phyloP scores from a whole-genome alignment of 139 green algal genomes.

The Chlorella sorokiniana region DNA sequence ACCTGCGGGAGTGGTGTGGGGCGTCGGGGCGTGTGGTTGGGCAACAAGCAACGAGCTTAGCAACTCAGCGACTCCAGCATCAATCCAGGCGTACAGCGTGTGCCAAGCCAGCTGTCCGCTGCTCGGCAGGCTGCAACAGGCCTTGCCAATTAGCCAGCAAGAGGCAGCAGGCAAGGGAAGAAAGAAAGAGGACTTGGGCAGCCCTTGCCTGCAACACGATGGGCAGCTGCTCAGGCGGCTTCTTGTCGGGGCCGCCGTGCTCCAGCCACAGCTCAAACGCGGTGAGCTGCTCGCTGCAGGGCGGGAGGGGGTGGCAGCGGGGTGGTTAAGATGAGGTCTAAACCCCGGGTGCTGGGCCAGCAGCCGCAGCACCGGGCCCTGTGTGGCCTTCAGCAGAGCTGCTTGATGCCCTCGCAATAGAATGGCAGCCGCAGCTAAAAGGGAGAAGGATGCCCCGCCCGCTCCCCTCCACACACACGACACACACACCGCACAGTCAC shows the following conservation, averaged over 20 bases:
- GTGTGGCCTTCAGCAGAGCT: too few relatives aligned
- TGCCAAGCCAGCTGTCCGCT: too few relatives aligned
- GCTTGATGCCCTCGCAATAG: too few relatives aligned
- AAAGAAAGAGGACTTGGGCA: neutral
- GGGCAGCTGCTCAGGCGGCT: constrained; percentile 96
- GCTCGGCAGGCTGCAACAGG: too few relatives aligned
- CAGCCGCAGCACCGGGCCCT: too few relatives aligned
- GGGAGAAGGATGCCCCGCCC: too few relatives aligned
- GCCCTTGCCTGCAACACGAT: constrained; percentile 93
- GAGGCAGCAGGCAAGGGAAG: neutral
- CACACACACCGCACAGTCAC: too few relatives aligned
- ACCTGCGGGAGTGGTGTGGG: constrained; percentile 63
- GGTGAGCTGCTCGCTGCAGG: constrained; percentile 91
- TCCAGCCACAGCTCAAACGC: constrained; percentile 98
- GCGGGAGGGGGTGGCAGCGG: neutral
- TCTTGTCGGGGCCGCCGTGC: constrained; percentile 80
- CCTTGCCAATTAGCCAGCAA: neutral
- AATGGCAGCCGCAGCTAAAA: too few relatives aligned
- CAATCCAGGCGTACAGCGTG: too few relatives aligned
- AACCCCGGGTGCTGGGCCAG: neutral
- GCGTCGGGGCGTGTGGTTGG: too few relatives aligned
- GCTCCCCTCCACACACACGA: too few relatives aligned
- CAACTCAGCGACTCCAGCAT: too few relatives aligned
- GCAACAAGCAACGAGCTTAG: neutral
- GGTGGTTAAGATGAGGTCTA: neutral